Evolutionary conservation across 345 rosid species (phyloP), one percentile per base, ranked within the genome.

Genomic region (Brassica rapa): DNA sequence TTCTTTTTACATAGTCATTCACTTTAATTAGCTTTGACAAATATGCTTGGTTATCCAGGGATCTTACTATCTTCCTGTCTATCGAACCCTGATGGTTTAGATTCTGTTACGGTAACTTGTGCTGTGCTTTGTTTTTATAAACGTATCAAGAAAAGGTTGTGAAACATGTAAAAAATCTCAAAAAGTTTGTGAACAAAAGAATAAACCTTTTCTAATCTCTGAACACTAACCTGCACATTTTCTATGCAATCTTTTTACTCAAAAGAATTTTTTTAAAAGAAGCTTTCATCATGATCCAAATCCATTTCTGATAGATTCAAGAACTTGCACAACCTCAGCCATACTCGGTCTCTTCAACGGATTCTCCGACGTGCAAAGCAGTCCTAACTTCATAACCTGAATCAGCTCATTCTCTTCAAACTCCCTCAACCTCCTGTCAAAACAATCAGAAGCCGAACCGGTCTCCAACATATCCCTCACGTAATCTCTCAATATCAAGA

Each of bases 251-350:
- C 62, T 66, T 41, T 71, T 41, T 71, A 39, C 71, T 3, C 15
- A 12, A 62, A 75, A 49, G 19, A n/a, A 49, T n/a, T 32, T 5
- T 32, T 1, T 3, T 3, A 10, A 10, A 29, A 30, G 30, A 15
- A 66, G 68, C 11, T 46, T 71, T 80, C 57, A 76, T 84, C 81
- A 88, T 29, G 88, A 77, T 66, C 83, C 93, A 19, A 60, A 77
- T 74, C 86, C 97, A 46, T 85, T 79, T 84, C 96, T 87, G 78
- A 95, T 89, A 33, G 96, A 91, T 86, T 95, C 99, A 60, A 93
- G 99, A 75, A 95, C 93, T 83, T 93, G 99, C 78, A 93, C 96
- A 75, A 86, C 96, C 82, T 95, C 99, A 24, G 97, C 93, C 96
- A 93, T 91, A 86, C 97, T 95, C 10, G 97, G 98, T 83, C 99